Evolutionary conservation across 805 yeast genomes (phyloP).

Genomic region (Osmozyma mogii): DNA sequence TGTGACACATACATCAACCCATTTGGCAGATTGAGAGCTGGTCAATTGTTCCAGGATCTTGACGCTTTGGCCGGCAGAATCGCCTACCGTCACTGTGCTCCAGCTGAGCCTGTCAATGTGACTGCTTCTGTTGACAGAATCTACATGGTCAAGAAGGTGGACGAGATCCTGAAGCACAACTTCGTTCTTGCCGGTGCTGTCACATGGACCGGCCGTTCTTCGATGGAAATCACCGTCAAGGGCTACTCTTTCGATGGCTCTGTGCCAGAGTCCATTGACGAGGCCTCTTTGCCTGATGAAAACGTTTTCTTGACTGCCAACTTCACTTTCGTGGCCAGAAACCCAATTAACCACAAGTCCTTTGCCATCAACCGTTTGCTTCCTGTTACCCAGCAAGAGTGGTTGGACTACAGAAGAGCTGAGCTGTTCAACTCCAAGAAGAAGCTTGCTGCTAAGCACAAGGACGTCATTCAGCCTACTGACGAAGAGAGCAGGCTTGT

Average conservation of each 20-base stretch:
- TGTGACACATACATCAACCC: constrained; percentile 87
- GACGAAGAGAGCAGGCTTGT: constrained; percentile 65
- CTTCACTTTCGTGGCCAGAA: constrained; percentile 92
- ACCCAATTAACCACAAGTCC: constrained; percentile 85
- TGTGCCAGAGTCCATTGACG: constrained; percentile 45
- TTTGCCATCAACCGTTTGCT: constrained; percentile 77
- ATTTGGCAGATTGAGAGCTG: constrained; percentile 84
- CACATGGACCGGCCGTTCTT: constrained; percentile 89
- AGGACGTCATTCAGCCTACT: constrained; percentile 54
- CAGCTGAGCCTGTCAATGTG: constrained; percentile 92
- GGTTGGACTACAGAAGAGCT: constrained; percentile 80
- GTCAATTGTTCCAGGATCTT: constrained; percentile 88
- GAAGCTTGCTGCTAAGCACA: constrained; percentile 64
- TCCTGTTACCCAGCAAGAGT: constrained; percentile 68
- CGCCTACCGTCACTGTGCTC: constrained; percentile 88
- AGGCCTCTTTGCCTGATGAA: constrained; percentile 50
- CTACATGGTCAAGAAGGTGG: constrained; percentile 77
- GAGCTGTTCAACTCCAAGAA: constrained; percentile 85
- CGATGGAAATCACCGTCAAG: constrained; percentile 90
- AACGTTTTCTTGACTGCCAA: constrained; percentile 80
- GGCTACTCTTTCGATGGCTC: constrained; percentile 69
- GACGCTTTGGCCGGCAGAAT: constrained; percentile 93
- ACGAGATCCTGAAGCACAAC: constrained; percentile 66
- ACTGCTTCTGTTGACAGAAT: constrained; percentile 93
- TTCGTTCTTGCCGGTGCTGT: constrained; percentile 85